These are phyloP conservation scores for Petunia hybrid DNA, from an alignment of 305 asterid species.

Conservation along the genomic window DNA sequence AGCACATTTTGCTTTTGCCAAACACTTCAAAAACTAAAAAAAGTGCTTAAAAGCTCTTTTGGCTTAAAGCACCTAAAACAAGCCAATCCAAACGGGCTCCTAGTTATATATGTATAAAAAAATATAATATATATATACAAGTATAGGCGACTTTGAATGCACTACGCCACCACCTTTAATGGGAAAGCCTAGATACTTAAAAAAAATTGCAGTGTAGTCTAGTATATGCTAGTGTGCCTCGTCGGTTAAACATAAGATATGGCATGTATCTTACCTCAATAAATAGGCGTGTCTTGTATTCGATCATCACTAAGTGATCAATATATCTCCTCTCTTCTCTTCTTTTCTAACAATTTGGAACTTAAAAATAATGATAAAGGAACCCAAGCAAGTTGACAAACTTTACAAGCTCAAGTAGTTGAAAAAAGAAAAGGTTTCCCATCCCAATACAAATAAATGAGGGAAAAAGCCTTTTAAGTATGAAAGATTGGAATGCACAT, in stretches of 20 bases:
- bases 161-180: no score
- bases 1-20: no score
- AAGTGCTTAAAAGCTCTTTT: no score
- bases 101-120: no score
- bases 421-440: not conserved
- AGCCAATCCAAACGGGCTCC: no score
- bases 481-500: slow-evolving; percentile 42
- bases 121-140: no score
- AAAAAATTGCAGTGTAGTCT: not conserved
- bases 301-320: not conserved
- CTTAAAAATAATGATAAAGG: slow-evolving; percentile 4
- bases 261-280: not conserved
- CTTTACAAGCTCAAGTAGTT: not conserved
- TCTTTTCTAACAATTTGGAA: not conserved
- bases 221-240: not conserved
- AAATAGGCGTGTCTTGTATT: not conserved
- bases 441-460: slow-evolving; percentile 5
- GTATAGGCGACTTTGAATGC: no score
- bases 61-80: no score
- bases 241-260: not conserved
- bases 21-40: no score
- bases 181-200: not conserved
- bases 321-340: not conserved
- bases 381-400: not conserved
- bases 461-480: not conserved